Evolutionary conservation across 2,329 filamentous ascomycete genomes (phyloP).

Genomic region (Nothomitra cinnamomea): DNA sequence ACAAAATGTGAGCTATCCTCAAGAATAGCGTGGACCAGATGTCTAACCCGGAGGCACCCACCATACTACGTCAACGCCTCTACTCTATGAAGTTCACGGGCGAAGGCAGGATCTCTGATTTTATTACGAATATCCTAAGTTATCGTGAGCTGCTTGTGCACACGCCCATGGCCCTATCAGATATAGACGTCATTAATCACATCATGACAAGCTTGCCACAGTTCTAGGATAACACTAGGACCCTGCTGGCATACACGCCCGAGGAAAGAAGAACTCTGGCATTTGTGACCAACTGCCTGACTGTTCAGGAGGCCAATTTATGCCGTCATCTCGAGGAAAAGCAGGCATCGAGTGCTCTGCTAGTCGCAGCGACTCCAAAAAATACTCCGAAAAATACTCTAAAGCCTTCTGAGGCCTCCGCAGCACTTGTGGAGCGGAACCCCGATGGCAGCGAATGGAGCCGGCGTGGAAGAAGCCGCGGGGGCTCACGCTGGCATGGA

Average conservation of each 20-base stretch:
- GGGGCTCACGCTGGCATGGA: background rate
- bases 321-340: too few species aligned
- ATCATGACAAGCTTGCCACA: background rate
- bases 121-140: background rate
- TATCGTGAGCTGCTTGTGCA: background rate
- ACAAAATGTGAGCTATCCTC: background rate
- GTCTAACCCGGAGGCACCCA: background rate
- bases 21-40: background rate
- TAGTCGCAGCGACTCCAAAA: background rate
- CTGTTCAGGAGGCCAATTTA: background rate
- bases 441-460: background rate
- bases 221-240: background rate
- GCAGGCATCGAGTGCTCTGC: background rate
- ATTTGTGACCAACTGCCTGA: background rate
- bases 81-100: background rate
- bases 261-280: background rate
- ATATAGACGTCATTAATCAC: background rate
- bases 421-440: background rate
- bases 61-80: background rate
- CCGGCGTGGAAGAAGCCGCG: background rate
- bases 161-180: background rate
- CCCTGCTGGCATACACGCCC: background rate
- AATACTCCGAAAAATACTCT: background rate
- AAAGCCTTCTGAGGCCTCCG: background rate
- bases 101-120: background rate